A percentile compares a stretch with the other conserved stretches of the same genome.
phyloP scores from a whole-genome alignment of 2,329 filamentous ascomycete genomes.

The Zasmidium angulare region DNA sequence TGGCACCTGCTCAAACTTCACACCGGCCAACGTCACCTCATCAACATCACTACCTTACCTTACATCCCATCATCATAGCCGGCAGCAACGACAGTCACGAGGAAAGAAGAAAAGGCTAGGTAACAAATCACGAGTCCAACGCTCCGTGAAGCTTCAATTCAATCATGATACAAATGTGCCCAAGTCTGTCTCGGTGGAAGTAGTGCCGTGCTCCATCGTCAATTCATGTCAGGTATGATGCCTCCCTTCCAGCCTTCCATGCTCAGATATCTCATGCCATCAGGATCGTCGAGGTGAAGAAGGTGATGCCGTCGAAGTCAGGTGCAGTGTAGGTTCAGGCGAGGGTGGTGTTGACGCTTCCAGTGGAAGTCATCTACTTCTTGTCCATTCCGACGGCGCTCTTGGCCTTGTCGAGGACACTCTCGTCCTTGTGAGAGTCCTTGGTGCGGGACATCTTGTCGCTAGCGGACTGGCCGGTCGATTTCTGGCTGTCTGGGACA shows the following conservation, averaged over 20 bases:
- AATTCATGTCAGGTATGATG: background rate
- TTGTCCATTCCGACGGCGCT: conserved; percentile 45
- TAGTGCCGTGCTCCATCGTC: background rate
- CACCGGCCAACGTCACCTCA: background rate
- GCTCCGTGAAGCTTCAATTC: background rate
- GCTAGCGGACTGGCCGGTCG: conserved; percentile 50
- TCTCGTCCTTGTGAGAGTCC: conserved; percentile 44
- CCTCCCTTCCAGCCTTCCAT: background rate
- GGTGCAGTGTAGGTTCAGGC: background rate
- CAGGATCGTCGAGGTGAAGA: background rate
- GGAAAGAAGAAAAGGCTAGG: background rate
- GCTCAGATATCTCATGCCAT: background rate
- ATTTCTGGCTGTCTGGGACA: conserved; percentile 57
- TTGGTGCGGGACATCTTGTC: conserved; percentile 52
- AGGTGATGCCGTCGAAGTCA: background rate
- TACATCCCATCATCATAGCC: background rate
- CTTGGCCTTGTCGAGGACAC: conserved; percentile 47
- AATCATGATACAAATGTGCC: background rate
- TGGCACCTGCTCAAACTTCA: background rate
- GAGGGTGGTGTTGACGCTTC: background rate
- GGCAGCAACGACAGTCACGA: background rate
- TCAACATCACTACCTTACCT: background rate
- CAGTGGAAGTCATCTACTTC: conserved; percentile 30
- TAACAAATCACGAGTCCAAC: background rate
- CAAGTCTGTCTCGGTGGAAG: too few species aligned